phyloP scores from a whole-genome alignment of 164 flowering plant species.

The Vitis rupestris region DNA sequence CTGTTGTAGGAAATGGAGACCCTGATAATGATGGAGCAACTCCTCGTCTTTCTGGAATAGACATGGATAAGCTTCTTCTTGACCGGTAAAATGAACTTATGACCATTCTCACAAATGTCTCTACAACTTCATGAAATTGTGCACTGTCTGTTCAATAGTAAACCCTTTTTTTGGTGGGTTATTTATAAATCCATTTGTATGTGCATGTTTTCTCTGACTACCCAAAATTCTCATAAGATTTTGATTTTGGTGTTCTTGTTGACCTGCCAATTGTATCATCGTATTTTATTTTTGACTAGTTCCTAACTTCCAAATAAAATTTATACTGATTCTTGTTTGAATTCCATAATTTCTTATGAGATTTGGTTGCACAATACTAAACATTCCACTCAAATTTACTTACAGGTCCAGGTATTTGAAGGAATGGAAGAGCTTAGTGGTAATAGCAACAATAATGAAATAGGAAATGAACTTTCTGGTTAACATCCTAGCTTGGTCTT shows the following conservation, averaged over 20 bases:
- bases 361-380: not conserved
- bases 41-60: slow-evolving; percentile 57
- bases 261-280: no score
- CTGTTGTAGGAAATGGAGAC: slow-evolving; percentile 37
- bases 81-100: slow-evolving; percentile 44
- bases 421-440: slow-evolving; percentile 25
- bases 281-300: no score
- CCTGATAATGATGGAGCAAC: slow-evolving; percentile 28
- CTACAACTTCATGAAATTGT: not conserved
- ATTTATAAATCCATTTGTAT: no score
- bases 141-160: no score
- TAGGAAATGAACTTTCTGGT: slow-evolving; percentile 14
- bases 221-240: no score
- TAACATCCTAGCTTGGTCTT: slow-evolving; percentile 14
- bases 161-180: no score
- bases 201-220: no score
- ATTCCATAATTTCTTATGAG: not conserved
- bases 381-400: not conserved
- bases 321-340: not conserved
- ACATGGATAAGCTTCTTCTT: slow-evolving; percentile 49
- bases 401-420: slow-evolving; percentile 24
- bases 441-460: slow-evolving; percentile 17
- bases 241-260: no score
- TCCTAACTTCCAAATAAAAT: no score
- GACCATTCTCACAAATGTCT: not conserved